Conservation (phyloP, 2,329 filamentous ascomycete species). For the Pseudogymnoascus sp. region DNA sequence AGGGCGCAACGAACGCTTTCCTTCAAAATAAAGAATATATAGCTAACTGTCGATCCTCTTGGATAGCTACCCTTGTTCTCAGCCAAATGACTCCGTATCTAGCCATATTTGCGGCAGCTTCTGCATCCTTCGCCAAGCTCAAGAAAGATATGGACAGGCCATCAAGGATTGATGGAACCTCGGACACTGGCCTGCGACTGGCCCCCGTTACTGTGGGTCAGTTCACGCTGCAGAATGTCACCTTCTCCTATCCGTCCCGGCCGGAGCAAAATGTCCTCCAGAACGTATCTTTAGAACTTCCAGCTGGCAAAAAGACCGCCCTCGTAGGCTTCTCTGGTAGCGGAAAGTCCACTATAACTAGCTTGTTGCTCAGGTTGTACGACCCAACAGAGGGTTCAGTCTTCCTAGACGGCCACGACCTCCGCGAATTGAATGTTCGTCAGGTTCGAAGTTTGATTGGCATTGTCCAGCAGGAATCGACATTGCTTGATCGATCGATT, state of each 20-base stretch:
- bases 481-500: constrained; percentile 34
- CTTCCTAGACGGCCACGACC: constrained; percentile 29
- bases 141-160: constrained; percentile 1
- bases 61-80: constrained; percentile 38
- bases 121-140: constrained; percentile 26
- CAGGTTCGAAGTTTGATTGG: constrained; percentile 20
- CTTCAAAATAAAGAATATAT: not conserved
- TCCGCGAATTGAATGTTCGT: constrained; percentile 28
- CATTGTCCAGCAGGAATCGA: constrained; percentile 19
- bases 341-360: constrained; percentile 81
- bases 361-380: constrained; percentile 68
- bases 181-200: not conserved
- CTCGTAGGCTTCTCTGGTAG: constrained; percentile 79
- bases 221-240: constrained; percentile 19
- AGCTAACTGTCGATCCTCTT: not conserved
- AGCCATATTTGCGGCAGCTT: constrained; percentile 35
- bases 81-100: constrained; percentile 42
- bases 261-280: constrained; percentile 47
- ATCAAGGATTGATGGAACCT: not conserved
- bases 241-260: constrained; percentile 63
- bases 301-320: constrained; percentile 57
- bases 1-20: not conserved
- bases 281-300: constrained; percentile 57
- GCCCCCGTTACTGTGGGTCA: not conserved
- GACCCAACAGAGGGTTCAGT: constrained; percentile 30